Evolutionary conservation across 768 basidiomycete genomes (phyloP), one percentile per base, ranked within the genome.

Genomic region (Psilocybe cyanescens): DNA sequence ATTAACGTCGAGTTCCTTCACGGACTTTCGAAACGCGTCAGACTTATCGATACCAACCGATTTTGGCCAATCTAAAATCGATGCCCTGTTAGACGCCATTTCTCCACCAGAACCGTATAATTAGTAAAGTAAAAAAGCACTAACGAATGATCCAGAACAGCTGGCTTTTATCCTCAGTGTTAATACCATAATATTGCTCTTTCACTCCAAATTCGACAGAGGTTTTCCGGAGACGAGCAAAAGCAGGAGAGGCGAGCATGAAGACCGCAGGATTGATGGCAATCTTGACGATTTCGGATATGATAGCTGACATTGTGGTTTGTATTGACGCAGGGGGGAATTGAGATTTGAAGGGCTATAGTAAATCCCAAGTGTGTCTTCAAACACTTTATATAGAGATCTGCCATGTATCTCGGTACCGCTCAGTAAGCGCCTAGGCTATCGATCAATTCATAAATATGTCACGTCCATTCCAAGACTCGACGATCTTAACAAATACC

Each of bases 201-300:
- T 57, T 63, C 24, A 60, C 62, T 16, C 62, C 58, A 17, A 17
- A 39, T 55, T 37, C 17, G 17, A 51, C 52, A 50, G 62, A 54
- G 35, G 39, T 47, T 35, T 33, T 52, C 37, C 62, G 53, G 24
- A 60, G 41, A n/a, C 19, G 30, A 35, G 54, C 39, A 33, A 63
- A 63, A 16, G 19, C 41, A 19, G 29, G 58, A 45, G 47, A 45
- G 47, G 49, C 54, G 11, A 56, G 6, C 37, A 0, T 35, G 33
- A 35, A 33, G 45, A 41, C 58, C 52, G 50, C 53, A 35, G 33
- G 33, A 11, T 35, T 31, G 19, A 45, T 44, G n/a, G 33, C 55
- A 17, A 63, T 44, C 55, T 63, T 63, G 46, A 63, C 19, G n/a
- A 63, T 45, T 50, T 63, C 51, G 14, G 57, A 63, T 11, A 63